Percentiles rank a stretch among this genome's conserved stretches.
Conservation (phyloP, 2,329 filamentous ascomycete genomes). For the Scleromitrula shiraiana region DNA sequence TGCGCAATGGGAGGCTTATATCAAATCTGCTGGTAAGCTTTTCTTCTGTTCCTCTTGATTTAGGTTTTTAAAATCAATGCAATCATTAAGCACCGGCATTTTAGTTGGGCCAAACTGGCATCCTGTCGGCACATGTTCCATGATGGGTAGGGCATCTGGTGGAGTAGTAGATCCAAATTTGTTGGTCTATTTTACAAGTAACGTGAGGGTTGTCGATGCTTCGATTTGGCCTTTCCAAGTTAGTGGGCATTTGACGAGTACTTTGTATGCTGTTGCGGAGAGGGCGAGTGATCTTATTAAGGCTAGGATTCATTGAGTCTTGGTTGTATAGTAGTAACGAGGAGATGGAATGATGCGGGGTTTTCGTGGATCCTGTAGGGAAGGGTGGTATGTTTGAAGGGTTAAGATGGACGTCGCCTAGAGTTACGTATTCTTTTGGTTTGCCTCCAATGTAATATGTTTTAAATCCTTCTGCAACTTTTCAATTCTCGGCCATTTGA, state of each 20-base stretch:
- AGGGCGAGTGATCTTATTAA: constrained; percentile 16
- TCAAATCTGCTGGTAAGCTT: constrained; percentile 11
- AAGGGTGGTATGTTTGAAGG: no score
- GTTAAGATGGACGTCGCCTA: no score
- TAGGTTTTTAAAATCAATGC: no score
- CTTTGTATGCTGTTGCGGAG: constrained; percentile 18
- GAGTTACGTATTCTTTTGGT: no score
- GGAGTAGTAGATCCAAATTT: constrained; percentile 18
- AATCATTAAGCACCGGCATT: not conserved
- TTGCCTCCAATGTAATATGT: no score
- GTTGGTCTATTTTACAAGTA: constrained; percentile 16
- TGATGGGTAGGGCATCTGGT: constrained; percentile 13
- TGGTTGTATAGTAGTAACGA: no score
- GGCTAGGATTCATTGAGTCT: no score
- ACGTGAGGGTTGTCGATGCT: constrained; percentile 19
- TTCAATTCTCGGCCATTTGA: no score
- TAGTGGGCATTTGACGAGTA: constrained; percentile 16
- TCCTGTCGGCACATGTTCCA: constrained; percentile 17
- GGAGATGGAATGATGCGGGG: no score
- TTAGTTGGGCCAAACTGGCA: constrained; percentile 12
- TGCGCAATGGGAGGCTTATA: constrained; percentile 9
- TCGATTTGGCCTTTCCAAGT: constrained; percentile 14
- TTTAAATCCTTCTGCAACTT: no score
- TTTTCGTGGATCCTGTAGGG: no score
- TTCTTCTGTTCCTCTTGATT: not conserved